Base-by-base conservation (phyloP, 345 rosid species). In the Brassica carinata region DNA sequence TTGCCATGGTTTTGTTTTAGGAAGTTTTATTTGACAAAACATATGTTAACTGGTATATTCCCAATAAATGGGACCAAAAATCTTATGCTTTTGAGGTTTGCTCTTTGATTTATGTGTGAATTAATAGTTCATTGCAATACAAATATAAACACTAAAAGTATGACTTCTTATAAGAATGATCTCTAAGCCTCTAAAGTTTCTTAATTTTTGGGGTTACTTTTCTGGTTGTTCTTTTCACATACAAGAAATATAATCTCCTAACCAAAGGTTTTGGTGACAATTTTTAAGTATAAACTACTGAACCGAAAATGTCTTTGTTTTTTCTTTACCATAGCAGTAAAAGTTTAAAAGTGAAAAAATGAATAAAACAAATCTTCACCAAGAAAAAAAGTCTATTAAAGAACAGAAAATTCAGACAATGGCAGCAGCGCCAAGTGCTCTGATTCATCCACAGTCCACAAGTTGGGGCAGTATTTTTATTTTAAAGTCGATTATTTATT, bases 341-440 rank as follows among this genome's bases (percentile, higher is more conserved):
- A 48, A 45, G 34, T 51, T 19, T 11, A 0, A 74, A 48, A 51
- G 64, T 65, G 27, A 51, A 23, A 31, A 65, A 51, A 64, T 19
- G 61, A 23, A 51, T 1, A 5, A 36, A 17, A 33, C 29, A 15
- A 61, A 29, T 4, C 3, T 61, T 43, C 18, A 40, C 48, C 26
- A 55, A 64, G 8, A 19, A 31, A 11, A 11, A 48, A 30, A 30
- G 31, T 8, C 29, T 31, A 64, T 7, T 74, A 48, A 48, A 53
- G 38, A 66, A 51, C 23, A 43, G 36, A 77, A 33, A 33, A 19
- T 30, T 64, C 76, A 17, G 71, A 78, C 72, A 17, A 64, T 3
- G 29, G 71, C 76, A 77, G 71, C 76, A 77, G 81, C 81, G 57
- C 8, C 64, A 64, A 78, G 76, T 64, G 65, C 76, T 77, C 81